Conservation (phyloP, 495 filamentous ascomycete genomes). For the Penicillium chermesinum region DNA sequence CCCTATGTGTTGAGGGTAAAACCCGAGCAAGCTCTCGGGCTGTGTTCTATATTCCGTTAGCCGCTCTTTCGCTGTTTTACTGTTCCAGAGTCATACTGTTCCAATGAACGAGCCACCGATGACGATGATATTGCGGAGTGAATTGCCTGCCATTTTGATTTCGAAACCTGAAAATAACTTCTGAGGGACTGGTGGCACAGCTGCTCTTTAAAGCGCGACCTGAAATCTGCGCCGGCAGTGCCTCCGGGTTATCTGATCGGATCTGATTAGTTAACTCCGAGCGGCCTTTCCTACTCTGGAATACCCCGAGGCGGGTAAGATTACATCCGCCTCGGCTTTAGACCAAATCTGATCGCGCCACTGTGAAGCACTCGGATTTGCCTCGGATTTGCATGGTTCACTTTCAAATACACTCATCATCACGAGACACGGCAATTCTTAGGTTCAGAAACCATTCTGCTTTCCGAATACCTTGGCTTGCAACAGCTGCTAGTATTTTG, state of each 20-base stretch:
- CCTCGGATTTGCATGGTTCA: too few species aligned
- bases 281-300: constrained; percentile 3
- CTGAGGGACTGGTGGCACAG: too few species aligned
- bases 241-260: constrained; percentile 3
- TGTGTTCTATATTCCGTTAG: constrained; percentile 20
- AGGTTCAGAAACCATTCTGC: too few species aligned
- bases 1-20: constrained; percentile 35
- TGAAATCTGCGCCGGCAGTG: not conserved
- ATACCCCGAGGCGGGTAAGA: constrained; percentile 16
- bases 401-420: too few species aligned
- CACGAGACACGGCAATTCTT: too few species aligned
- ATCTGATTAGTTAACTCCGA: constrained; percentile 29
- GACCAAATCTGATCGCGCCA: constrained; percentile 14
- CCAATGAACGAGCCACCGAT: constrained; percentile 42
- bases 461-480: too few species aligned
- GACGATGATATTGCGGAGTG: constrained; percentile 37
- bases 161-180: too few species aligned
- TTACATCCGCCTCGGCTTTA: constrained; percentile 7
- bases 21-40: constrained; percentile 36
- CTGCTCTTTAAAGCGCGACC: not conserved
- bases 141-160: constrained; percentile 18
- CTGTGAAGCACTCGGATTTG: too few species aligned
- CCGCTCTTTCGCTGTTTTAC: too few species aligned
- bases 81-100: constrained; percentile 19
- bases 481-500: too few species aligned